Evolutionary conservation across 805 yeast species (phyloP).

Genomic region (Novakomyces olei): DNA sequence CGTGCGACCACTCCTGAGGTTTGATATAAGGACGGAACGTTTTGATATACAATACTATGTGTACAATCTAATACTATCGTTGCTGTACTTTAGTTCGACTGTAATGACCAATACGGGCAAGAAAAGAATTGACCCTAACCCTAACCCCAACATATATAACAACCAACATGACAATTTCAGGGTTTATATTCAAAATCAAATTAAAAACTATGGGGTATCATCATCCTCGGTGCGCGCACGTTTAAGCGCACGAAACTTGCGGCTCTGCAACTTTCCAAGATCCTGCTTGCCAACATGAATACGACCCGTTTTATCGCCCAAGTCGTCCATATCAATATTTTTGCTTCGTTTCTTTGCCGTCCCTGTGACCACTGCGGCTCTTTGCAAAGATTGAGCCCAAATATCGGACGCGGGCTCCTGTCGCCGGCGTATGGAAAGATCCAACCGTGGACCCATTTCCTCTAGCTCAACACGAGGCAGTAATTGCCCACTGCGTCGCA

Average conservation of each 20-base stretch:
- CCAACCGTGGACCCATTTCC: conserved; percentile 89
- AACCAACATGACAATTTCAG: no score
- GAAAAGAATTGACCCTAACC: no score
- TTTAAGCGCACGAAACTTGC: conserved; percentile 97
- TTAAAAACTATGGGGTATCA: no score
- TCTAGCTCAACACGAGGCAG: conserved; percentile 84
- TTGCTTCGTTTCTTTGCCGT: conserved; percentile 73
- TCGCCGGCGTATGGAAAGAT: conserved; percentile 75
- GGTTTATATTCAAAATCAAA: no score
- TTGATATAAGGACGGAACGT: no score
- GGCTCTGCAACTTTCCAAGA: conserved; percentile 67
- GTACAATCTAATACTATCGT: no score
- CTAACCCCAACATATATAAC: no score
- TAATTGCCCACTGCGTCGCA: conserved; percentile 57
- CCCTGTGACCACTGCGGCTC: conserved; percentile 60
- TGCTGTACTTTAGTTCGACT: no score
- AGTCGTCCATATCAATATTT: conserved; percentile 61
- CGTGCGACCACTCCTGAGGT: no score
- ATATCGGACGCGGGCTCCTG: conserved; percentile 64
- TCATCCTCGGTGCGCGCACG: conserved; percentile 34
- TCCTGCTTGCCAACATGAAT: conserved; percentile 94
- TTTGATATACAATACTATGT: no score
- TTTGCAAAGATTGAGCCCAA: conserved; percentile 69
- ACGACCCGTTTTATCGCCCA: conserved; percentile 96
- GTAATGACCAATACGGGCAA: no score